A percentile compares a stretch with the other conserved stretches of the same genome.
These are phyloP conservation scores for Centrapalus pauciflorus DNA, from an alignment of 129 eudicot genomes.

Conservation along the genomic window DNA sequence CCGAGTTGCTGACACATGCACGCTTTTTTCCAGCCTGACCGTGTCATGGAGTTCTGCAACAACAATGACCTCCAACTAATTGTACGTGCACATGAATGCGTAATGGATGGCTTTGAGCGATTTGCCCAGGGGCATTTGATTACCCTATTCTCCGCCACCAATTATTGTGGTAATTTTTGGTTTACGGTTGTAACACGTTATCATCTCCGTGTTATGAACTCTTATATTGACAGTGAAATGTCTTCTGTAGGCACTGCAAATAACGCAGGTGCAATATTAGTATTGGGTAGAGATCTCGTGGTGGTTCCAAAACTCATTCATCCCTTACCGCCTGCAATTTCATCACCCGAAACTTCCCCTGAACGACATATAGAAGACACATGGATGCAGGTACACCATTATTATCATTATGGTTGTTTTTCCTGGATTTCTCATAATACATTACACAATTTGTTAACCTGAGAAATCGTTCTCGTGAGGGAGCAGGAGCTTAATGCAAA, in stretches of 20 bases:
- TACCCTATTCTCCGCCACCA: constrained; percentile 92
- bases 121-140: constrained; percentile 94
- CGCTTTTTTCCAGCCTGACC: constrained; percentile 75
- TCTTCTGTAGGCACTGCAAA: constrained; percentile 80
- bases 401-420: not conserved
- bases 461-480: constrained; percentile 1
- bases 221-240: not conserved
- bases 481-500: constrained; percentile 90
- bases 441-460: not conserved
- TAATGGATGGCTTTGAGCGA: constrained; percentile 96
- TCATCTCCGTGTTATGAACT: not conserved
- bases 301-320: constrained; percentile 98
- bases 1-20: not conserved
- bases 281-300: constrained; percentile 92
- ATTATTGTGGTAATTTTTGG: constrained; percentile 72
- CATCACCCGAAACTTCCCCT: constrained; percentile 88
- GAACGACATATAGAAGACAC: constrained; percentile 85
- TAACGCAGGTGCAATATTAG: constrained; percentile 95
- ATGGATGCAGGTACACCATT: constrained; percentile 99
- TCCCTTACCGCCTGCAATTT: constrained; percentile 89
- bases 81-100: constrained; percentile 93
- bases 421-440: not conserved
- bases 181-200: not conserved
- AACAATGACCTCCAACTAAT: constrained; percentile 85
- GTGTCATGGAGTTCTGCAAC: constrained; percentile 92